Evolutionary conservation across 2,329 filamentous ascomycete species (phyloP), one percentile per base, ranked within the genome.

Genomic region (Clonostachys solani): DNA sequence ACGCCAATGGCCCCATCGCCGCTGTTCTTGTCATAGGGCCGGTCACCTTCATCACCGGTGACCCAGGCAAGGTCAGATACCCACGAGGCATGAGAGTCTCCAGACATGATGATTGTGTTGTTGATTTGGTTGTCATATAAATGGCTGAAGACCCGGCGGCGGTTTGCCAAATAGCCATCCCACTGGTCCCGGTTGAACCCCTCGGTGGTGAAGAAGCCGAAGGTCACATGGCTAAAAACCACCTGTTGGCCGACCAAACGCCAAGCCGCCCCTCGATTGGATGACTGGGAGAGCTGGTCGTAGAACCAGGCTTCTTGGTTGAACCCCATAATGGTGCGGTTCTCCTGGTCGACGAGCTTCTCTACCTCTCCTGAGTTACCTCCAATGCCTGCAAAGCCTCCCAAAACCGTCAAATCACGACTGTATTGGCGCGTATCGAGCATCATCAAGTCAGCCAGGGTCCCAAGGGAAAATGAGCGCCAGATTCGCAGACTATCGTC

Each of bases 281-380:
- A 69, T 2, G 80, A 83, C 40, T 72, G 60, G 3, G 70, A 70
- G 10, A 86, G 67, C 40, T 71, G 64, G 45, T 73, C 71, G 61
- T 84, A 85, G 64, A 87, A 83, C 86, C 86, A 89, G 55, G 79
- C 76, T 60, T 89, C 86, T 59, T 89, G 85, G 13, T 76, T 74
- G 6, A 74, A 71, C 2, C 85, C 86, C 83, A 89, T 87, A 53
- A 89, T 66, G 2, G 75, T 77, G 7, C 85, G 77, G 5, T 79
- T 75, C 3, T 81, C 79, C 46, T 88, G 82, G 56, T 87, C 77
- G 33, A 78, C 53, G 51, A 87, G 83, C 3, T 67, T 55, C 47
- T 79, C 69, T 41, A 84, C 36, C 36, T 38, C 36, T n/a, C 15
- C 15, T 12, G 36, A 38, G 3, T 38, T 38, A 3, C 36, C 36